Percentiles rank a stretch among this genome's conserved stretches.
These are phyloP conservation scores for Raffaelea albimanens DNA, from an alignment of 2,329 filamentous ascomycete species.

Conservation along the genomic window DNA sequence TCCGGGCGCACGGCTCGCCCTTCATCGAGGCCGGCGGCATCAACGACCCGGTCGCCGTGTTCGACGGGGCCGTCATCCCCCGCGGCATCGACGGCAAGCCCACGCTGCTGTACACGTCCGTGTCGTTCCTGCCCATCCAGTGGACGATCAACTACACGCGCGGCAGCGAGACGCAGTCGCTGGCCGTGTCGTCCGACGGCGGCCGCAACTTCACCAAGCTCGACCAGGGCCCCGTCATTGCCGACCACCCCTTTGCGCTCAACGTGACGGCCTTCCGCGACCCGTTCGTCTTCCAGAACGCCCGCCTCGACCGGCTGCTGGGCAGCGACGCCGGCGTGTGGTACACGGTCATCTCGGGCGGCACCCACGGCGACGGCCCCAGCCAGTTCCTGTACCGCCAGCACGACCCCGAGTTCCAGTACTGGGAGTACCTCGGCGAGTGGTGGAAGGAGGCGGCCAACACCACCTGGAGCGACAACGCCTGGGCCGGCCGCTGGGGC, in stretches of 20 bases:
- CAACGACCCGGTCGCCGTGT: conserved; percentile 2
- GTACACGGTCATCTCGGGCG: conserved; percentile 2
- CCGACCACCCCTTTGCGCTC: conserved; percentile 1
- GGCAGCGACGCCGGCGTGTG: not conserved
- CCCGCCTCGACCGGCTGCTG: not conserved
- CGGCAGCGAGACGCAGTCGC: conserved; percentile 4
- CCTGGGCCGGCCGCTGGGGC: conserved; percentile 4
- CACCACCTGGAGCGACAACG: conserved; percentile 1
- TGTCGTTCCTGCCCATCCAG: conserved; percentile 3
- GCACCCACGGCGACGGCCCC: not conserved
- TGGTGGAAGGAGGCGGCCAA: conserved; percentile 3
- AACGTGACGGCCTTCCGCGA: conserved; percentile 2
- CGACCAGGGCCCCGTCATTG: not conserved
- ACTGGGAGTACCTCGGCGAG: conserved; percentile 2
- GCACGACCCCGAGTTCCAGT: conserved; percentile 2
- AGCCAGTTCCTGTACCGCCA: conserved; percentile 3
- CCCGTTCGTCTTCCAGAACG: conserved; percentile 3
- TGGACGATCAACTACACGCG: conserved; percentile 14
- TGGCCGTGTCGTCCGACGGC: not conserved
- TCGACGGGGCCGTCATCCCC: not conserved
- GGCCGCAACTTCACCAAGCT: conserved; percentile 1
- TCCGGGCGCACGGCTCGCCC: not conserved
- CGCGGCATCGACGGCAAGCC: conserved; percentile 1
- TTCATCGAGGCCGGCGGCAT: conserved; percentile 1
- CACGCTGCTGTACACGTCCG: conserved; percentile 2